These are phyloP conservation scores for Sugiyamaella boreocaroliniensis DNA, from an alignment of 805 yeast genomes.

Conservation along the genomic window DNA sequence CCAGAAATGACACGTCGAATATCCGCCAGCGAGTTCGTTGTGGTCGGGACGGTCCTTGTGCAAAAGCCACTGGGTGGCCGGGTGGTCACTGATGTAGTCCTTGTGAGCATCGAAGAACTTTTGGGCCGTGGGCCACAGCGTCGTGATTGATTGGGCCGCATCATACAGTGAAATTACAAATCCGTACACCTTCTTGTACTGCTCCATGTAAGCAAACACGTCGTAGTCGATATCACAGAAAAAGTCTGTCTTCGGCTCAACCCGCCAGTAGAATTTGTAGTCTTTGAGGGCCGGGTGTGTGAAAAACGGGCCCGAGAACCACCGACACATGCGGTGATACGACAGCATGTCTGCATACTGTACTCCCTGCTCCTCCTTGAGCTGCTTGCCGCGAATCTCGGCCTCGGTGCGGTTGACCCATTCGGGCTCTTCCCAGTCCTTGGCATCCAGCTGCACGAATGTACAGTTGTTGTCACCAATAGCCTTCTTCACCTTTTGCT, in stretches of 20 bases:
- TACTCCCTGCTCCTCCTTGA: slow-evolving; percentile 37
- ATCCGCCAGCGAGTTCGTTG: slow-evolving; percentile 31
- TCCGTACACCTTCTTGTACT: slow-evolving; percentile 64
- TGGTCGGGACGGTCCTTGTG: slow-evolving; percentile 44
- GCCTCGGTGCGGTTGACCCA: slow-evolving; percentile 45
- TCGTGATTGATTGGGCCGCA: slow-evolving; percentile 51
- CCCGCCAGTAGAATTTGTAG: slow-evolving; percentile 70
- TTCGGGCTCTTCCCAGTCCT: slow-evolving; percentile 57
- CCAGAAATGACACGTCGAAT: slow-evolving; percentile 83
- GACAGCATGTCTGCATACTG: slow-evolving; percentile 57
- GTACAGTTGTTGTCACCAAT: slow-evolving; percentile 41
- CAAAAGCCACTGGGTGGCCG: slow-evolving; percentile 48
- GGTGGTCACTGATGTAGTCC: slow-evolving; percentile 51
- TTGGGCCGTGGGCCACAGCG: slow-evolving; percentile 66
- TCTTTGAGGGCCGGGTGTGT: slow-evolving; percentile 55
- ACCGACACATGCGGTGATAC: slow-evolving; percentile 82
- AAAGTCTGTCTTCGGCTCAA: slow-evolving; percentile 68
- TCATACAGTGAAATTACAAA: slow-evolving; percentile 66
- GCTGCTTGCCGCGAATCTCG: slow-evolving; percentile 38
- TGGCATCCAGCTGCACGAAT: slow-evolving; percentile 38
- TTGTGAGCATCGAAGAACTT: slow-evolving; percentile 51
- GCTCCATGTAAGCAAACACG: slow-evolving; percentile 37
- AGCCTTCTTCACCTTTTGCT: slow-evolving; percentile 34
- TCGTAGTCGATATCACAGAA: slow-evolving; percentile 56
- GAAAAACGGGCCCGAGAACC: slow-evolving; percentile 62